Evolutionary conservation across 306 rosid species (phyloP), one percentile per base, ranked within the genome.

Genomic region (Alnus glutinosa): DNA sequence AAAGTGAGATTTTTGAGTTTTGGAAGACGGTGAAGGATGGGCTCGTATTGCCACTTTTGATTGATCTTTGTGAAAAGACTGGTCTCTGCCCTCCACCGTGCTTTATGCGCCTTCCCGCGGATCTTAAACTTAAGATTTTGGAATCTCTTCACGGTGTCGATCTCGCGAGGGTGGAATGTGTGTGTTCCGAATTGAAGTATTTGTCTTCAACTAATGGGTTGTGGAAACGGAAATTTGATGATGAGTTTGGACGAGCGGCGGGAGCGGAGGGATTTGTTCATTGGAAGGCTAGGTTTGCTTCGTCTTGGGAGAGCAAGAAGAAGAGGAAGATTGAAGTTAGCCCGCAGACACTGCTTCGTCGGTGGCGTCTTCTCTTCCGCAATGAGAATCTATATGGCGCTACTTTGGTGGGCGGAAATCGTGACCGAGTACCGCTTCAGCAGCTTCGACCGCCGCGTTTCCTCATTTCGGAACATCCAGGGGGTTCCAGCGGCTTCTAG

Each of bases 1-100:
- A 80, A 34, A 76, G 58, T 49, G 88, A 88, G 12, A 73, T 88
- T 69, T 85, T 83, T 69, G 90, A 91, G 73, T 82, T 92, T 46
- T 94, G 98, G 98, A 94, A 83, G 84, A 80, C 73, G 75, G 92
- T 87, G 76, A 92, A 89, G 74, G 98, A 94, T 83, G 83, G 81
- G 79, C 86, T 94, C 80, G 93, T 83, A 61, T 81, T 87, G 78
- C 98, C 98, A 10, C 86, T 94, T 30, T 70, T 91, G 61, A 94
- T 91, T 73, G 95, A 94, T 79, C 85, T 94, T 14, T 92, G 97
- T 75, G 90, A 84, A 37, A 83, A 82, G 82, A 85, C 90, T 39
- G 89, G 95, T 23, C 75, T 94, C 62, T 83, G 67, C 1, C 74
- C 87, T 46, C 98, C 98, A 0, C 86, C 97, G 0, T 86, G 95